Evolutionary conservation across 345 rosid species (phyloP).

Genomic region (Corchorus olitorius): DNA sequence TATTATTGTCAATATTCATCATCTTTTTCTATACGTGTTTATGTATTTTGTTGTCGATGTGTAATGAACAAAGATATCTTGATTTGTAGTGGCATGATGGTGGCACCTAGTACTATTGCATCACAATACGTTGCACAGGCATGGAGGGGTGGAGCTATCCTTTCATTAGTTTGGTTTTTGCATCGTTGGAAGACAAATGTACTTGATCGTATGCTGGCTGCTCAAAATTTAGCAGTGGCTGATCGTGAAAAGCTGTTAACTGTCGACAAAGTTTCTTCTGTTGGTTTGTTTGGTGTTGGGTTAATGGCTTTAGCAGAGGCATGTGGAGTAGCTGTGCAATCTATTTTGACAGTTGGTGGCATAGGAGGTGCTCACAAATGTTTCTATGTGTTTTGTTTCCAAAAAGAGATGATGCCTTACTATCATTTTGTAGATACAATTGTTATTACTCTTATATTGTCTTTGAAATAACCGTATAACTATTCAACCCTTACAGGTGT

Average conservation of each 20-base stretch:
- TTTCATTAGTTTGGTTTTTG: conserved; percentile 87
- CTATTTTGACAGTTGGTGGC: conserved; percentile 92
- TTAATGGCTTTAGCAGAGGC: conserved; percentile 92
- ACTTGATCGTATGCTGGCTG: conserved; percentile 52
- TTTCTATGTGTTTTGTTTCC: neutral
- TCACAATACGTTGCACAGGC: conserved; percentile 65
- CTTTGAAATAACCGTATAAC: neutral
- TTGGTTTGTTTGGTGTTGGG: conserved; percentile 78
- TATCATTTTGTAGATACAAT: neutral
- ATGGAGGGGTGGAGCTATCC: conserved; percentile 74
- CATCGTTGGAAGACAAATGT: conserved; percentile 83
- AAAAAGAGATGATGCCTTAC: neutral
- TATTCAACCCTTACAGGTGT: conserved; percentile 58
- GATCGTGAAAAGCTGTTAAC: conserved; percentile 73
- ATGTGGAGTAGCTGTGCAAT: conserved; percentile 94
- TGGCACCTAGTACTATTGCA: conserved; percentile 85
- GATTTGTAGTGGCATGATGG: conserved; percentile 65
- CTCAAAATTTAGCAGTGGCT: conserved; percentile 43
- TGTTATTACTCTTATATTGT: neutral
- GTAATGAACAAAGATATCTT: conserved; percentile 17
- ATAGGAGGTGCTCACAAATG: conserved; percentile 64
- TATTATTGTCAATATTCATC: conserved; percentile 9
- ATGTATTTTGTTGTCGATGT: neutral
- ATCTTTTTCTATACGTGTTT: neutral
- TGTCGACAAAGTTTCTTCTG: conserved; percentile 75